Base-by-base conservation (phyloP, 371 early-diverging fungal species). In the Mucor plumbeus region DNA sequence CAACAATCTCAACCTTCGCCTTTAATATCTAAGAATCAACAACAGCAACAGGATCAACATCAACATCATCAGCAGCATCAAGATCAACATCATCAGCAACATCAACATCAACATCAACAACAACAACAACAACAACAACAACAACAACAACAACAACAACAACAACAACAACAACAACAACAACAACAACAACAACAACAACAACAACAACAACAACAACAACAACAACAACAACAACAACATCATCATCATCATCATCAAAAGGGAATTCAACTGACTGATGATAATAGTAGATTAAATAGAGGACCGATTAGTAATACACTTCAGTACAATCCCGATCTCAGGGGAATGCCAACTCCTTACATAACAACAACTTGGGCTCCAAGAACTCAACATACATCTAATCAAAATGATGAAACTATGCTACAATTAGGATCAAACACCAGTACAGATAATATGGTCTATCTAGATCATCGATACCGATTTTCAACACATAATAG, bases 401-500 rank as follows among this genome's bases (percentile, higher is more conserved):
- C 50, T 21, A 21, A 7, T 26, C 50, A 50, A 19, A 21, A 19
- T 19, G 50, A 50, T 21, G 19, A 50, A 50, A 7, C 50, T 3
- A 19, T 50, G 19, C 26, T 50, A 11, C 50, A 50, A 26, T 26
- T 50, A 26, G 34, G n/a, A 15, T n/a, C 21, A 11, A 56, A 9
- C n/a, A 31, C 41, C 17, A 50, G 17, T 7, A 21, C 19, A 5
- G 13, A 55, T 13, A 57, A 15, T 44, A 57, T 57, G 35, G 19
- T 64, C 41, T 64, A 64, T 44, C 1, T 64, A 43, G 43, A 55
- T 31, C 34, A 64, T 10, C 64, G 41, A 35, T 56, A 41, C 13
- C 4, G 36, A 31, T 64, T 26, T 43, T n/a, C 55, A 7, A 7
- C 55, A 15, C 35, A 64, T 34, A 15, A n/a, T 56, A 59, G 59